phyloP scores from a whole-genome alignment of 495 filamentous ascomycete species.

The Lasiosphaeria hispida region DNA sequence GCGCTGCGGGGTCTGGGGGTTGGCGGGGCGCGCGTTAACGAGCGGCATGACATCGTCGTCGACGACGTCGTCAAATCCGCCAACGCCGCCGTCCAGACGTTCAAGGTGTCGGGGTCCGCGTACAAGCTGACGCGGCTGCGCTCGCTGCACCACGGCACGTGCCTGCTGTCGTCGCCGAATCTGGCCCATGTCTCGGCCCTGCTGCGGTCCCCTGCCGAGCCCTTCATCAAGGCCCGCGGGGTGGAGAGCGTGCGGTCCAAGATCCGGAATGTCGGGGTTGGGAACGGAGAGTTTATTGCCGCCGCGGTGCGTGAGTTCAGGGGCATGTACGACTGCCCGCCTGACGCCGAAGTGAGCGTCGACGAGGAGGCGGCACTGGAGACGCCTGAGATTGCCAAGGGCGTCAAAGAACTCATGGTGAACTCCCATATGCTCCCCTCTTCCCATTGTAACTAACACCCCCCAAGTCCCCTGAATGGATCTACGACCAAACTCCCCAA shows the following conservation, averaged over 20 bases:
- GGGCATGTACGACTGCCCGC: constrained; percentile 47
- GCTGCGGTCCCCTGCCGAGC: constrained; percentile 68
- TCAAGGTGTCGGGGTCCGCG: constrained; percentile 88
- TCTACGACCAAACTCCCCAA: constrained; percentile 78
- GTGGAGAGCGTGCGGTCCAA: constrained; percentile 91
- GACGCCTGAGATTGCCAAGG: constrained; percentile 44
- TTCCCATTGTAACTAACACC: background rate
- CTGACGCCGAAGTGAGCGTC: constrained; percentile 34
- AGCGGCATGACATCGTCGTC: constrained; percentile 89
- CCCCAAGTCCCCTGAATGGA: constrained; percentile 67
- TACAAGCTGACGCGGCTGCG: constrained; percentile 82
- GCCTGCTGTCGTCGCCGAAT: constrained; percentile 69
- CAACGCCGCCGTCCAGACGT: constrained; percentile 29
- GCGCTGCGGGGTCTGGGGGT: constrained; percentile 61
- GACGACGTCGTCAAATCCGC: constrained; percentile 33
- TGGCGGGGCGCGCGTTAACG: constrained; percentile 63
- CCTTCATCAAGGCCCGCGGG: constrained; percentile 74
- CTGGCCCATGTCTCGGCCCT: constrained; percentile 62
- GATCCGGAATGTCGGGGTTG: constrained; percentile 68
- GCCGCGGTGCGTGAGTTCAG: constrained; percentile 53
- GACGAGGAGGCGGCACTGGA: constrained; percentile 26
- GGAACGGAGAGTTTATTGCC: constrained; percentile 46
- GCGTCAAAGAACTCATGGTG: constrained; percentile 58
- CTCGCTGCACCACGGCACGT: constrained; percentile 89
- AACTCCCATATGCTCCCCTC: background rate